A percentile compares a stretch with the other conserved stretches of the same genome.
Evolutionary conservation across 306 rosid genomes (phyloP).

Genomic region (Citrullus mucosospermus): DNA sequence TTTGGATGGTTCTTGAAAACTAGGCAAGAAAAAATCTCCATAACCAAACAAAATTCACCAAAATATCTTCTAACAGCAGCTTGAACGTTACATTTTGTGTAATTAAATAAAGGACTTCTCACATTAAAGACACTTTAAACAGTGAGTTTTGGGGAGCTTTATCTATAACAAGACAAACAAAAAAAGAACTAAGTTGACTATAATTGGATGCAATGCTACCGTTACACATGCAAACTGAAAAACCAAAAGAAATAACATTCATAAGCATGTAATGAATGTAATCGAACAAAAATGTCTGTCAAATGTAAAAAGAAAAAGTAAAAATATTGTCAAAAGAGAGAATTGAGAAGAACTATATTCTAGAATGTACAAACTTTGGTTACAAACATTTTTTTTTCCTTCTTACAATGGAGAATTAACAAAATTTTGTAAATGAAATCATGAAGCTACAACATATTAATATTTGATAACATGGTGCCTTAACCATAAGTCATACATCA

Average conservation of each 20-base stretch:
- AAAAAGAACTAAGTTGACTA: not conserved
- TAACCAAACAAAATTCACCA: not conserved
- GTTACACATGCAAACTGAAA: not conserved
- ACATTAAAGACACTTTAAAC: too few species aligned
- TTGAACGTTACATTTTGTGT: too few species aligned
- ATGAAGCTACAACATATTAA: constrained; percentile 20
- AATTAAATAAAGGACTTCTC: too few species aligned
- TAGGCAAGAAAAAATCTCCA: not conserved
- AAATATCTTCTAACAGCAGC: too few species aligned
- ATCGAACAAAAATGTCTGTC: not conserved
- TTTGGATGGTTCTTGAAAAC: not conserved
- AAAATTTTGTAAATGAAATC: constrained; percentile 17
- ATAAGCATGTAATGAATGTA: not conserved
- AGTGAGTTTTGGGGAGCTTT: not conserved
- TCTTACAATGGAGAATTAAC: constrained; percentile 2
- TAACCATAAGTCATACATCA: constrained; percentile 92
- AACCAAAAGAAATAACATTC: not conserved
- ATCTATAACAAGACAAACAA: not conserved
- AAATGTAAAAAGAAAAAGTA: not conserved
- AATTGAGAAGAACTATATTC: not conserved
- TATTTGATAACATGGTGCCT: constrained; percentile 74
- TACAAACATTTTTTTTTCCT: not conserved
- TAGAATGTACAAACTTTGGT: constrained; percentile 35
- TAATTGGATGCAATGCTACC: not conserved
- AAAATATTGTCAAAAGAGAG: not conserved